phyloP scores from a whole-genome alignment of 2,329 filamentous ascomycete species.

The Fusarium luffae region DNA sequence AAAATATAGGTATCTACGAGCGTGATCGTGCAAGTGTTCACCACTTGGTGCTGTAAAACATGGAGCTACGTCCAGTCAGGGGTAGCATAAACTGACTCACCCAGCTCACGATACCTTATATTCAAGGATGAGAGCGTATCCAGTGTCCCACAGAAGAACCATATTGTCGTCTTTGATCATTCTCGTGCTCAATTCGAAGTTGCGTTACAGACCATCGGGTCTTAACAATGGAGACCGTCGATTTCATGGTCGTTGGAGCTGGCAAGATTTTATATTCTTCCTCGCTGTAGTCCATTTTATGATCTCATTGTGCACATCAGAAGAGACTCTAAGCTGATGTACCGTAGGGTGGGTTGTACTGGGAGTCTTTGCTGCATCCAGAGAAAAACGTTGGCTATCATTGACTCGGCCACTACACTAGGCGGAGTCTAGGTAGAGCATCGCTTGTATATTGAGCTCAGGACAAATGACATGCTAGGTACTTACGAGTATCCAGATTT shows the following conservation, averaged over 20 bases:
- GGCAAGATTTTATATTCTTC: slow-evolving; percentile 55
- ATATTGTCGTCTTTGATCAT: background rate
- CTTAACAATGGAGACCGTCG: slow-evolving; percentile 55
- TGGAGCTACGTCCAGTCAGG: background rate
- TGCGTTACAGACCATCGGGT: background rate
- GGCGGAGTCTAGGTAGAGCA: slow-evolving; percentile 78
- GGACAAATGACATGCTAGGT: slow-evolving; percentile 78
- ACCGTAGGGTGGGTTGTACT: slow-evolving; percentile 61
- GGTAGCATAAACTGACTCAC: background rate
- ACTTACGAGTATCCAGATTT: slow-evolving; percentile 81
- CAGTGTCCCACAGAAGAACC: background rate
- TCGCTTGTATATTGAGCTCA: slow-evolving; percentile 75
- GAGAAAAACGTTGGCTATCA: slow-evolving; percentile 63
- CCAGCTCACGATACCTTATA: background rate
- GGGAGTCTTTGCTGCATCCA: slow-evolving; percentile 60
- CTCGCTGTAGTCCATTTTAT: background rate
- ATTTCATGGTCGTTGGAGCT: slow-evolving; percentile 63
- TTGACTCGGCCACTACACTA: slow-evolving; percentile 67
- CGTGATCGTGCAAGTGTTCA: background rate
- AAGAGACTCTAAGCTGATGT: slow-evolving; percentile 1
- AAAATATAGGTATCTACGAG: no score
- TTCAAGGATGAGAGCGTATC: background rate
- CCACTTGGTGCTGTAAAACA: background rate
- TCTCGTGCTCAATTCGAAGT: background rate
- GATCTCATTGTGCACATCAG: background rate